phyloP scores from a whole-genome alignment of 2,329 filamentous ascomycete genomes.

The Aspergillus jensenii region DNA sequence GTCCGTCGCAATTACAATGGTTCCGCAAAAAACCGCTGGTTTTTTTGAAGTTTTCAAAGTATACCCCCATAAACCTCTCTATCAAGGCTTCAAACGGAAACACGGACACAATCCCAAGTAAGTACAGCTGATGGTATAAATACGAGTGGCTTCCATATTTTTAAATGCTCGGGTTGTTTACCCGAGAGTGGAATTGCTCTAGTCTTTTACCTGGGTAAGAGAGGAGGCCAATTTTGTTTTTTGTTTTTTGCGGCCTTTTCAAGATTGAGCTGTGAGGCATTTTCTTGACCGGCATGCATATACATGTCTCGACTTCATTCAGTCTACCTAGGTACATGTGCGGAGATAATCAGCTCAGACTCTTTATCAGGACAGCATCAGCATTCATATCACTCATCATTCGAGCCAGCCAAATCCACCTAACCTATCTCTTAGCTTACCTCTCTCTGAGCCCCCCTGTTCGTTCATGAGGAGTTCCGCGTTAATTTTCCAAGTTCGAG shows the following conservation, averaged over 20 bases:
- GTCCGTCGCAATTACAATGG: constrained; percentile 17
- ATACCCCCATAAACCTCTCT: no score
- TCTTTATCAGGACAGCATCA: background rate
- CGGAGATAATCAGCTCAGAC: background rate
- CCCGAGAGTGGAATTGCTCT: background rate
- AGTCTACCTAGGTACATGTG: background rate
- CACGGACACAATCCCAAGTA: background rate
- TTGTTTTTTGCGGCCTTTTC: background rate
- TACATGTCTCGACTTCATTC: background rate
- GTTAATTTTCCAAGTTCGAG: background rate
- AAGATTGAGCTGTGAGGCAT: constrained; percentile 11
- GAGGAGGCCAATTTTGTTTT: background rate
- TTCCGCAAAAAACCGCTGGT: background rate
- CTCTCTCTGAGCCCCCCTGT: no score
- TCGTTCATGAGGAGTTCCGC: no score
- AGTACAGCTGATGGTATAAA: background rate
- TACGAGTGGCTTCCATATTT: no score
- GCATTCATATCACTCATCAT: background rate
- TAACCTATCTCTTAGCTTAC: no score
- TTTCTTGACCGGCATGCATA: constrained; percentile 9
- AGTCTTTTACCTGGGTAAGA: no score
- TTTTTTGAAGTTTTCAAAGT: background rate
- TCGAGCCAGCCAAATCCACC: background rate
- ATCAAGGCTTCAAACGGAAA: background rate
- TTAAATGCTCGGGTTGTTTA: no score